Evolutionary conservation across 306 rosid genomes (phyloP).

Genomic region (Heteromeles arbutifolia): DNA sequence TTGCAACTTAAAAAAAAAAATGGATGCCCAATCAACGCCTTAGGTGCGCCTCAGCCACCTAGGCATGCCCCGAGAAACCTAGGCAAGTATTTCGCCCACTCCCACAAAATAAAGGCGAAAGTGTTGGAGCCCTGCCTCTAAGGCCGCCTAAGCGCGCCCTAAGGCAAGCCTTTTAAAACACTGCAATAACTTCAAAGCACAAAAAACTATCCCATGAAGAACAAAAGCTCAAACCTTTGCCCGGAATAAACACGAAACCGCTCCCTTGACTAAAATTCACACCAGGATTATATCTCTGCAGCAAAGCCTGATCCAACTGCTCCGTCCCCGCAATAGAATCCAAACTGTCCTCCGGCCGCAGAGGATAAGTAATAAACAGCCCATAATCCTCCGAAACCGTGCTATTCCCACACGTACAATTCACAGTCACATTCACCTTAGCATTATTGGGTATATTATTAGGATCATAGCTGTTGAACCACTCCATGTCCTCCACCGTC

Average conservation of each 20-base stretch:
- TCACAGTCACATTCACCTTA: conserved; percentile 43
- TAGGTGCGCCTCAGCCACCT: no score
- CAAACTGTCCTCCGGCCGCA: conserved; percentile 29
- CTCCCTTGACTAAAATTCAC: conserved; percentile 48
- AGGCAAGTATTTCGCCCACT: no score
- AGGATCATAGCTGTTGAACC: conserved; percentile 31
- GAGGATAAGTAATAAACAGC: conserved; percentile 64
- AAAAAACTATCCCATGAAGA: not conserved
- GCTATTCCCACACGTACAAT: conserved; percentile 61
- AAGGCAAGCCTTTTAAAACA: no score
- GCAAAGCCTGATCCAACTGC: conserved; percentile 18
- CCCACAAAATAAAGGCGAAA: no score
- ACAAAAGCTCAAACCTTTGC: conserved; percentile 44
- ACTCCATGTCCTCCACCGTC: conserved; percentile 31
- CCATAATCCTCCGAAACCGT: conserved; percentile 49
- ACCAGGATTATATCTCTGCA: conserved; percentile 46
- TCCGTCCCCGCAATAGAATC: not conserved
- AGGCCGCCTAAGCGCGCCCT: no score
- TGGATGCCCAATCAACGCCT: no score
- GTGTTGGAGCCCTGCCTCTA: no score
- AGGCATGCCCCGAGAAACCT: no score
- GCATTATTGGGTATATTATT: conserved; percentile 13
- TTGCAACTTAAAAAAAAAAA: no score
- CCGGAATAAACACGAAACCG: conserved; percentile 51
- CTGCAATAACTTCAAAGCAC: not conserved